Percentiles rank a stretch among this genome's conserved stretches.
phyloP scores from a whole-genome alignment of 176 grass and related monocot genomes.

The Stipa capillata region DNA sequence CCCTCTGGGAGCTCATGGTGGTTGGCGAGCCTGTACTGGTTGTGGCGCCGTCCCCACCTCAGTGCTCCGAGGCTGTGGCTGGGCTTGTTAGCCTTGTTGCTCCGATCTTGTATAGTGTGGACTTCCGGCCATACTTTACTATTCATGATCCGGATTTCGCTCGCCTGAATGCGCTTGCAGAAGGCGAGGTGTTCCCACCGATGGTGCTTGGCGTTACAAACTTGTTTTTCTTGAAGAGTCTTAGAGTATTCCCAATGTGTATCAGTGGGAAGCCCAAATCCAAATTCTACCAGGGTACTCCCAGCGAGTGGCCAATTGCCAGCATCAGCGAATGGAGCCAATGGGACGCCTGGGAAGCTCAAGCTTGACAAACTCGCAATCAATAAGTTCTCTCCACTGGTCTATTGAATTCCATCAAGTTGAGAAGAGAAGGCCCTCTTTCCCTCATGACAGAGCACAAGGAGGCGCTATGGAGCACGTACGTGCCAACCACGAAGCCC shows the following conservation, averaged over 20 bases:
- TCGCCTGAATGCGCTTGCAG: constrained; percentile 64
- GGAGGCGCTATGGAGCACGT: constrained; percentile 84
- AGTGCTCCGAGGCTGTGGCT: constrained; percentile 85
- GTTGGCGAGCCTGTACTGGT: constrained; percentile 68
- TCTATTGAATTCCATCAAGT: constrained; percentile 79
- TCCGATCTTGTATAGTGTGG: constrained; percentile 64
- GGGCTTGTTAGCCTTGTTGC: constrained; percentile 91
- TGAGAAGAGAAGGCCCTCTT: constrained; percentile 88
- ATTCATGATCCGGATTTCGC: constrained; percentile 95
- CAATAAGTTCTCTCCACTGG: constrained; percentile 76
- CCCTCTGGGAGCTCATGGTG: constrained; percentile 91
- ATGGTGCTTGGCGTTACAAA: constrained; percentile 91
- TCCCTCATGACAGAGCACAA: constrained; percentile 94
- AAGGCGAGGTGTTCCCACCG: constrained; percentile 66
- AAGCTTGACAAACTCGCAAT: constrained; percentile 68
- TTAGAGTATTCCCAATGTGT: constrained; percentile 78
- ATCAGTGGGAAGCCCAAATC: constrained; percentile 66
- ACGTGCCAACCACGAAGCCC: constrained; percentile 62
- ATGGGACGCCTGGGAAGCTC: constrained; percentile 44
- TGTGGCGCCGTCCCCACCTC: constrained; percentile 70
- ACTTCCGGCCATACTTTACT: constrained; percentile 93
- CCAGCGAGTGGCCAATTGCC: constrained; percentile 23
- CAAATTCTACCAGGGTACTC: constrained; percentile 61
- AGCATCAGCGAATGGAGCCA: constrained; percentile 19
- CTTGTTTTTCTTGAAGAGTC: constrained; percentile 88